These are phyloP conservation scores for Cyclostephanos invisitatus DNA, from an alignment of 108 stramenopile genomes.

Conservation along the genomic window DNA sequence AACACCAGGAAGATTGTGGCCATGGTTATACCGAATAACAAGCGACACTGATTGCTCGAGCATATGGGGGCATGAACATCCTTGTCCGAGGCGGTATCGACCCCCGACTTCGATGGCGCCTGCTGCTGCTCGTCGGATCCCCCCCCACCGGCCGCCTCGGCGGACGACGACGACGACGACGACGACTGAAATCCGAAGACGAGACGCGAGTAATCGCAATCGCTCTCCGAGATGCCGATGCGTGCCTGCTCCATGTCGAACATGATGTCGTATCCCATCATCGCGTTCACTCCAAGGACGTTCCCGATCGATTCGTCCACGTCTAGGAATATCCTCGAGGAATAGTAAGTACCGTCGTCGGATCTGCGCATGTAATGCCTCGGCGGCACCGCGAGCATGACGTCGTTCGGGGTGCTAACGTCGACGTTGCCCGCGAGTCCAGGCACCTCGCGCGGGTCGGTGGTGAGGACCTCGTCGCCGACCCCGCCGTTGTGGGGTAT, in stretches of 20 bases:
- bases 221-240: slow-evolving; percentile 91
- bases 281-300: slow-evolving; percentile 94
- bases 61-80: slow-evolving; percentile 1
- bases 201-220: slow-evolving; percentile 61
- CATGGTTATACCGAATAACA: slow-evolving; percentile 23
- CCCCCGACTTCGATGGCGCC: no score
- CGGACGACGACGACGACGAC: background rate
- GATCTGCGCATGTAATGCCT: slow-evolving; percentile 79
- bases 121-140: background rate
- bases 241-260: slow-evolving; percentile 89
- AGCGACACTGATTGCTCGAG: slow-evolving; percentile 24
- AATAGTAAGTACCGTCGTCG: slow-evolving; percentile 56
- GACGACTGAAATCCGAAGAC: slow-evolving; percentile 2
- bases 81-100: background rate
- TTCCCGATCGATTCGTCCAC: slow-evolving; percentile 67
- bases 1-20: slow-evolving; percentile 25
- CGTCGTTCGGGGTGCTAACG: slow-evolving; percentile 57
- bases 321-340: slow-evolving; percentile 68
- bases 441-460: slow-evolving; percentile 42
- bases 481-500: slow-evolving; percentile 48
- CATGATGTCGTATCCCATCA: slow-evolving; percentile 94
- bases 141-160: background rate
- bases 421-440: slow-evolving; percentile 78
- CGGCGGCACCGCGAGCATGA: slow-evolving; percentile 80
- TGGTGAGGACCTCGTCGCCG: slow-evolving; percentile 36